Conservation (phyloP, 148 eudicot species). For the Suaeda aralocaspica region DNA sequence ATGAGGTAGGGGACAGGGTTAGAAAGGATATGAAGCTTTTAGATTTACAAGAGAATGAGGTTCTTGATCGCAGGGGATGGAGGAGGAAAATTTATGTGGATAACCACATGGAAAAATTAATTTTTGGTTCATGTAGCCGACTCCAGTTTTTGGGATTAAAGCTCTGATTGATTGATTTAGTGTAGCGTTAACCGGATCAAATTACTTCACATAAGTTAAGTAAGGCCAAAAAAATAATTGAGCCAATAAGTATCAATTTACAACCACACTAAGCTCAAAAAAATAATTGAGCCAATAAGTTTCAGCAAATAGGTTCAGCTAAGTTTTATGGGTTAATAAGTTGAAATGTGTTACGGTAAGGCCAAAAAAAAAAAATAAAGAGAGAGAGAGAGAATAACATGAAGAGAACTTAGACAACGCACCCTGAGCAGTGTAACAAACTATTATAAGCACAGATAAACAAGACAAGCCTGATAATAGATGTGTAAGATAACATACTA, state of each 20-base stretch:
- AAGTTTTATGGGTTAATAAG: too few species aligned
- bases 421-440: not conserved
- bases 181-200: not conserved
- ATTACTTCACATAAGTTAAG: not conserved
- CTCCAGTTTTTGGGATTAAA: too few species aligned
- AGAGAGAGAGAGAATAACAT: too few species aligned
- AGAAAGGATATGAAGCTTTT: too few species aligned
- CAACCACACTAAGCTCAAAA: not conserved
- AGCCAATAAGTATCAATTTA: not conserved
- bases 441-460: slow-evolving; percentile 1
- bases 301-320: not conserved
- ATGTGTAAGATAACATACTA: slow-evolving; percentile 71
- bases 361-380: not conserved
- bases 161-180: not conserved
- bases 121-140: too few species aligned
- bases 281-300: not conserved
- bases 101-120: too few species aligned
- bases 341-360: not conserved
- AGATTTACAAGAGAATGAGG: too few species aligned
- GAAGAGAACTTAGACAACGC: not conserved
- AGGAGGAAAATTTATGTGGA: too few species aligned
- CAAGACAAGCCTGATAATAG: slow-evolving; percentile 3
- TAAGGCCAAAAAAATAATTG: not conserved
- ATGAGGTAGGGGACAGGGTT: too few species aligned
- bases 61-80: too few species aligned